Base-by-base conservation (phyloP, 2,329 filamentous ascomycete genomes). In the Beauveria medogensis region DNA sequence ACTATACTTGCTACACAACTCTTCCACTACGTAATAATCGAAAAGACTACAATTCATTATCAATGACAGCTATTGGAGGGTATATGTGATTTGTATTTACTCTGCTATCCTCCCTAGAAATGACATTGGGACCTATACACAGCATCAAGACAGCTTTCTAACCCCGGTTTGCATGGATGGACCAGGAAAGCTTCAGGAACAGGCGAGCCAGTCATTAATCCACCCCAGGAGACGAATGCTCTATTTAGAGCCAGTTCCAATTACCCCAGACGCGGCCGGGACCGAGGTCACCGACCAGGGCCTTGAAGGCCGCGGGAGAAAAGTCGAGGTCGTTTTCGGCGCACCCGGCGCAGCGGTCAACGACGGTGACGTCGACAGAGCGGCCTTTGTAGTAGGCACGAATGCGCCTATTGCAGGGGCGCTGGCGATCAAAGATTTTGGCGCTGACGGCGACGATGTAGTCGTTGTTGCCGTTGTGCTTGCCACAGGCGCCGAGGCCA, bases 401-500 rank as follows among this genome's bases (percentile, higher is more conserved):
- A n/a, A 94, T 82, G 70, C 78, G 84, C 67, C 77, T 76, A 2
- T 86, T 86, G 67, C 90, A 93, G 1, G 75, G 69, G 4, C 75
- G 73, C 1, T 77, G 77, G 0, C 83, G 79, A 70, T 92, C 88
- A 68, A 84, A 93, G 5, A 89, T 69, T n/a, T 79, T 68, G 67
- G 87, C 82, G 2, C 86, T 87, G 0, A 93, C 79, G 0, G 90
- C 83, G 41, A 83, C 86, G 46, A 92, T 82, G 61, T 80, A 69
- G 61, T 91, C 86, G 8, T 70, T 72, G 8, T 78, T 75, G 1
- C 69, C 72, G 58, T 82, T 84, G 1, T 73, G 78, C 37, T 80
- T 72, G 5, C 89, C 90, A 69, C 90, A 93, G 0, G 89, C 85
- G 14, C 90, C 89, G 4, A 90, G 77, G 3, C 73, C 77, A 0